A percentile compares a stretch with the other conserved stretches of the same genome.
Evolutionary conservation across 2,329 filamentous ascomycete species (phyloP).

Genomic region (Ascochyta fabae): DNA sequence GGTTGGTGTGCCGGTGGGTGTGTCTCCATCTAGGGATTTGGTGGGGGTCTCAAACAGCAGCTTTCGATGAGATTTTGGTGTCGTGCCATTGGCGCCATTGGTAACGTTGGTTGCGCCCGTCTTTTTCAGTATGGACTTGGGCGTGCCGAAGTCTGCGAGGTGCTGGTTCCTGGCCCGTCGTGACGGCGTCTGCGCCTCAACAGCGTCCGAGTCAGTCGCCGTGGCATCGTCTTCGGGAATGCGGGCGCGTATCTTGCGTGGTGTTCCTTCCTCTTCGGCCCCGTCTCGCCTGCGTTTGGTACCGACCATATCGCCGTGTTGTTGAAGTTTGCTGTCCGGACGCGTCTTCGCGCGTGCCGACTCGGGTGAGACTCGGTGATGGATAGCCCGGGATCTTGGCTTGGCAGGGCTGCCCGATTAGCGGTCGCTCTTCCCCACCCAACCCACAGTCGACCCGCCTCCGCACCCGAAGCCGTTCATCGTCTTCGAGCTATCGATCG

Average conservation of each 20-base stretch:
- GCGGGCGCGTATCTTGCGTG: constrained; percentile 37
- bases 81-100: constrained; percentile 36
- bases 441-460: constrained; percentile 13
- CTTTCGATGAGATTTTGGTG: constrained; percentile 54
- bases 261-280: constrained; percentile 28
- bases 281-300: constrained; percentile 42
- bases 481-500: not conserved
- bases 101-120: constrained; percentile 26
- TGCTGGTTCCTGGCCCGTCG: constrained; percentile 31
- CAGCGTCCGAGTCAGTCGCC: constrained; percentile 23
- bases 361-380: constrained; percentile 12
- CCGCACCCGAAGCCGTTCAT: constrained; percentile 3
- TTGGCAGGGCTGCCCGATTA: constrained; percentile 12
- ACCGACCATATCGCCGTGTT: constrained; percentile 35
- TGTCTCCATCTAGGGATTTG: constrained; percentile 45
- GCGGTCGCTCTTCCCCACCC: constrained; percentile 10
- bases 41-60: constrained; percentile 56
- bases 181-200: constrained; percentile 42
- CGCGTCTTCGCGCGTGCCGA: constrained; percentile 32
- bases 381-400: constrained; percentile 1
- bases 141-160: constrained; percentile 37
- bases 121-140: constrained; percentile 45
- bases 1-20: constrained; percentile 62
- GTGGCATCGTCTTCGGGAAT: constrained; percentile 20
- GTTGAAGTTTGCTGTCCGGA: constrained; percentile 17